A percentile compares a stretch with the other conserved stretches of the same genome.
phyloP scores from a whole-genome alignment of 2,329 filamentous ascomycete species.

The Ophiostoma fasciatum region DNA sequence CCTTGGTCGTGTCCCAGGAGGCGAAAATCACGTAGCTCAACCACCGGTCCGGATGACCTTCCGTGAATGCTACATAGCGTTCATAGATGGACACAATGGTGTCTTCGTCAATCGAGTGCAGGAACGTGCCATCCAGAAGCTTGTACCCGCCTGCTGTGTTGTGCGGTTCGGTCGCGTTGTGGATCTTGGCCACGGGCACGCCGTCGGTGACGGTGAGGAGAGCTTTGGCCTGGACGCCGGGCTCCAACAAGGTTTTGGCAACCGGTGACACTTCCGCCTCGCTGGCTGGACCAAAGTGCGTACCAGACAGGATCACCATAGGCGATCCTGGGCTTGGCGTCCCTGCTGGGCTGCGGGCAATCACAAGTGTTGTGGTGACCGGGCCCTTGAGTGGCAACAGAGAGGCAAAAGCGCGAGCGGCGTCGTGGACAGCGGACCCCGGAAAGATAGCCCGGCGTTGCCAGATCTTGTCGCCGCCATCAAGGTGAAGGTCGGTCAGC shows the following conservation, averaged over 20 bases:
- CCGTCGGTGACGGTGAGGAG: neutral
- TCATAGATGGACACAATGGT: neutral
- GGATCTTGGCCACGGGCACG: neutral
- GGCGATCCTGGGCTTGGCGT: constrained; percentile 17
- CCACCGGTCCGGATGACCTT: neutral
- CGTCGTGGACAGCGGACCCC: constrained; percentile 11
- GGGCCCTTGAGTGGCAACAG: constrained; percentile 10
- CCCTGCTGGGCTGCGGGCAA: constrained; percentile 17
- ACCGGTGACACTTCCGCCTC: neutral
- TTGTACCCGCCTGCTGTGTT: neutral
- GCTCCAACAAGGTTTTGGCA: neutral
- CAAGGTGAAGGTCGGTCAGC: constrained; percentile 15
- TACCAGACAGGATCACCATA: constrained; percentile 14
- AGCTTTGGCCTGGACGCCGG: neutral
- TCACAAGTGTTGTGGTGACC: constrained; percentile 13
- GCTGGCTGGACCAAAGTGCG: neutral
- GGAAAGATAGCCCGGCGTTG: constrained; percentile 18
- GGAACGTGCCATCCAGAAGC: neutral
- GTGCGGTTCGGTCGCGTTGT: neutral
- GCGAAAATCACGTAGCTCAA: neutral
- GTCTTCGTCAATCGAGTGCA: neutral
- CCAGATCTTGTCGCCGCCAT: constrained; percentile 18
- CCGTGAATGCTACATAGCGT: neutral
- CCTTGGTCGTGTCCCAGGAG: constrained; percentile 3
- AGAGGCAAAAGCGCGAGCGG: constrained; percentile 12